Conservation (phyloP, 495 filamentous ascomycete species). For the Penicillium tannophilum region DNA sequence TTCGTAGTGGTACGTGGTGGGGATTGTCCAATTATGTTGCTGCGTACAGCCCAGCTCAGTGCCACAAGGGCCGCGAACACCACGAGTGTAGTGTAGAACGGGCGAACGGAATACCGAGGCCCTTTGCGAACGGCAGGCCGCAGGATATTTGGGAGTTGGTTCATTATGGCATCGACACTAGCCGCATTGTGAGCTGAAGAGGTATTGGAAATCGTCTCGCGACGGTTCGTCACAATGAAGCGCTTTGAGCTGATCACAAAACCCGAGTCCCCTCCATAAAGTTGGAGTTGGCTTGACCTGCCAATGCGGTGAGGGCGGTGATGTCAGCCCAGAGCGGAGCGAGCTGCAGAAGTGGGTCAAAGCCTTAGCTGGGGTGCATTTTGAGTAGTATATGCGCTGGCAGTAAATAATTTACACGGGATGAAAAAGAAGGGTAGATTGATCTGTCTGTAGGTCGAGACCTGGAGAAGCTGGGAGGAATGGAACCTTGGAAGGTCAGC, state of each 20-base stretch:
- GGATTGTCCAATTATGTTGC: conserved; percentile 10
- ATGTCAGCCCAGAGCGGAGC: conserved; percentile 27
- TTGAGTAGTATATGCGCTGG: not conserved
- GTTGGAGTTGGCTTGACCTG: conserved; percentile 7
- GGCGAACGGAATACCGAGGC: conserved; percentile 40
- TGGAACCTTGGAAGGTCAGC: not conserved
- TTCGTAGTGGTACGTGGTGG: conserved; percentile 10
- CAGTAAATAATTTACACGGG: too few relatives aligned
- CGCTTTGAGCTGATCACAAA: conserved; percentile 4
- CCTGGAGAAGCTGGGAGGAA: not conserved
- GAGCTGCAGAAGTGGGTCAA: conserved; percentile 27
- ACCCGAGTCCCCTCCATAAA: conserved; percentile 11
- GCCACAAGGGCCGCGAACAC: conserved; percentile 32
- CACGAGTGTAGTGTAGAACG: conserved; percentile 40
- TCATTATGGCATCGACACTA: conserved; percentile 27
- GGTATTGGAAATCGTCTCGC: conserved; percentile 4
- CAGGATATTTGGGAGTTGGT: conserved; percentile 25
- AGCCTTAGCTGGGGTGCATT: conserved; percentile 12
- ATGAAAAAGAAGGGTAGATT: not conserved
- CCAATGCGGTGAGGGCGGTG: conserved; percentile 28
- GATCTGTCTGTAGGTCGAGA: not conserved
- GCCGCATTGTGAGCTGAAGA: conserved; percentile 32
- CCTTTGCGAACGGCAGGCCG: conserved; percentile 28
- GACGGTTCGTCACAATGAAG: conserved; percentile 1
- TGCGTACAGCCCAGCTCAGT: conserved; percentile 28